Conservation (phyloP, 2,329 filamentous ascomycete species). For the Monilinia vaccinii-corymbosi region DNA sequence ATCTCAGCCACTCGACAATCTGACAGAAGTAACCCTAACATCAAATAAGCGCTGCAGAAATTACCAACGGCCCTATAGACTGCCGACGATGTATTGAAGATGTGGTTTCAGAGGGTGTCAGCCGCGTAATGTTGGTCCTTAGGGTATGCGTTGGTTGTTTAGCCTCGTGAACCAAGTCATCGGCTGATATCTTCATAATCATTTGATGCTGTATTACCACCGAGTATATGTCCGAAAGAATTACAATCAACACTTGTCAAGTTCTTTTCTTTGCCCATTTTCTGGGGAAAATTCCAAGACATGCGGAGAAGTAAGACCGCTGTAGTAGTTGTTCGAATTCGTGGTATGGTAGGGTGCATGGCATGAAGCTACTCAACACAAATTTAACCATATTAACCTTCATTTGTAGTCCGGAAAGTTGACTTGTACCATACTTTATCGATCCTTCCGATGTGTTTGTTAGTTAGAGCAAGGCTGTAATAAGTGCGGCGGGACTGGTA, state of each 20-base stretch:
- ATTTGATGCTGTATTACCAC: constrained; percentile 11
- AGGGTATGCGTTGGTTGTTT: constrained; percentile 2
- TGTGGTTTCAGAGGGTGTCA: not conserved
- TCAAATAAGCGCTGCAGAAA: not conserved
- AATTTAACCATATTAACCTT: not conserved
- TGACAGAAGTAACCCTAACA: constrained; percentile 3
- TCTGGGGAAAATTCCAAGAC: not conserved
- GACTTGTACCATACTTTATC: too few relatives aligned
- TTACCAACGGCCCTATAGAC: not conserved
- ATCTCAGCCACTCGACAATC: constrained; percentile 10
- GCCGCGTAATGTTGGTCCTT: not conserved
- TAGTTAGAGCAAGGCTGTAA: too few relatives aligned
- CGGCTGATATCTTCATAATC: constrained; percentile 7
- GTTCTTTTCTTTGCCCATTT: not conserved
- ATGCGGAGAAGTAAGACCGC: not conserved
- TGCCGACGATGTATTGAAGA: not conserved
- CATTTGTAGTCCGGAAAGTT: too few relatives aligned
- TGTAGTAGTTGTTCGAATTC: not conserved
- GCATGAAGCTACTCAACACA: not conserved
- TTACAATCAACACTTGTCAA: not conserved
- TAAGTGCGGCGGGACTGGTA: too few relatives aligned
- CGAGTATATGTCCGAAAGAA: constrained; percentile 7
- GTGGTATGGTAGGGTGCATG: not conserved
- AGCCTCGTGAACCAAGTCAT: constrained; percentile 7
- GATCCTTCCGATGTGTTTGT: not conserved